Percentiles rank a stretch among this genome's conserved stretches.
These are phyloP conservation scores for Cryptomeria japonica DNA, from an alignment of 75 land plant genomes.

Conservation along the genomic window DNA sequence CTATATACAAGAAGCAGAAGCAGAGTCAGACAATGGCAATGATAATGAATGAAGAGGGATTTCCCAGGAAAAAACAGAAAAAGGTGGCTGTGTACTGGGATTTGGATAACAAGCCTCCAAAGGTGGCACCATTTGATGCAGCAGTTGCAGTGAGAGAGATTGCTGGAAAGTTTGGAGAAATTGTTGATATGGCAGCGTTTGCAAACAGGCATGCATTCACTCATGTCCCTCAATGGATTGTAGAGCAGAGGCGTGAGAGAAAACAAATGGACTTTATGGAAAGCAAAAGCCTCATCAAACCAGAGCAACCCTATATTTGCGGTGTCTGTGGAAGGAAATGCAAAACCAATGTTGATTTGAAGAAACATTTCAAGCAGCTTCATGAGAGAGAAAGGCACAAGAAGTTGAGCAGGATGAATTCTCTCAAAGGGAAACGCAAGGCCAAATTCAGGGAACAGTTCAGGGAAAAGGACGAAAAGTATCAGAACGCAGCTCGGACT, in stretches of 20 bases:
- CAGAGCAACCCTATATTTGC: slow-evolving; percentile 69
- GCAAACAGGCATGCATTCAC: slow-evolving; percentile 87
- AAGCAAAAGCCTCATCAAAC: slow-evolving; percentile 42
- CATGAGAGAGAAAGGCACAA: slow-evolving; percentile 80
- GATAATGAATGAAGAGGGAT: background rate
- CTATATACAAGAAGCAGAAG: background rate
- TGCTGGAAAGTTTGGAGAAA: slow-evolving; percentile 55
- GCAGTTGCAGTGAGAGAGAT: slow-evolving; percentile 50
- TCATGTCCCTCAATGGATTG: slow-evolving; percentile 76
- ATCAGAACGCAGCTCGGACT: slow-evolving; percentile 56
- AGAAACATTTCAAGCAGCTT: slow-evolving; percentile 76
- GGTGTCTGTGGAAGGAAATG: slow-evolving; percentile 77
- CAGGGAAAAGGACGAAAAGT: slow-evolving; percentile 50
- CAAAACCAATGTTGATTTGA: slow-evolving; percentile 56
- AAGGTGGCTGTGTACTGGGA: slow-evolving; percentile 83
- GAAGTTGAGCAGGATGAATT: slow-evolving; percentile 55
- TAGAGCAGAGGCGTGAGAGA: slow-evolving; percentile 59
- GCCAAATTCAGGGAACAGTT: slow-evolving; percentile 49
- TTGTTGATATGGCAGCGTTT: slow-evolving; percentile 64
- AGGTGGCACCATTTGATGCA: slow-evolving; percentile 69
- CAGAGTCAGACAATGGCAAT: background rate
- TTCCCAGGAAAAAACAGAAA: slow-evolving; percentile 27
- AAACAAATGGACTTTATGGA: slow-evolving; percentile 62
- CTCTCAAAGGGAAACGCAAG: slow-evolving; percentile 73
- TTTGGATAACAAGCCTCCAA: slow-evolving; percentile 90